A percentile compares a stretch with the other conserved stretches of the same genome.
Evolutionary conservation across 1,139 yeast genomes (phyloP).

Genomic region (Zygosaccharomyces sapae): DNA sequence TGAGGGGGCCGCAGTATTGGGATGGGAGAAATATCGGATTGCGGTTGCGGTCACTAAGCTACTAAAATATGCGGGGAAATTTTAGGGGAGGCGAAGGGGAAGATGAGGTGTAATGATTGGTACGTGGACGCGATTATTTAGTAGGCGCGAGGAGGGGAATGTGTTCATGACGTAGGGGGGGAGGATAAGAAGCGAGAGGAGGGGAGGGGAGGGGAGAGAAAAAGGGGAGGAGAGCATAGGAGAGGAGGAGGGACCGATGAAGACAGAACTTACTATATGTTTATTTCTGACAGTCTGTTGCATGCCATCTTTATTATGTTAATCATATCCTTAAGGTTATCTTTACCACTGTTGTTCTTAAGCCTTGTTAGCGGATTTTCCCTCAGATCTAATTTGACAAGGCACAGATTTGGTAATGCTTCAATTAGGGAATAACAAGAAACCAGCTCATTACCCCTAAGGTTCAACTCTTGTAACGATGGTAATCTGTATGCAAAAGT

Average conservation of each 20-base stretch:
- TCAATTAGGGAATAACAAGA: conserved; percentile 10
- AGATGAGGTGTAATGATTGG: neutral
- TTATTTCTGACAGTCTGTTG: conserved; percentile 6
- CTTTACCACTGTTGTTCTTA: neutral
- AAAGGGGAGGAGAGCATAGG: neutral
- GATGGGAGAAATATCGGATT: too few relatives aligned
- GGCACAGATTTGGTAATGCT: conserved; percentile 11
- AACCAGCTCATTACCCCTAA: conserved; percentile 10
- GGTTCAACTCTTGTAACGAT: conserved; percentile 9
- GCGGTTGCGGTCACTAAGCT: too few relatives aligned
- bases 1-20: too few relatives aligned
- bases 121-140: too few relatives aligned
- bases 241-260: too few relatives aligned
- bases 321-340: neutral
- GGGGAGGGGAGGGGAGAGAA: neutral
- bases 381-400: conserved; percentile 7
- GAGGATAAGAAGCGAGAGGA: neutral
- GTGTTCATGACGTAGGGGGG: neutral
- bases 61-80: neutral
- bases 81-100: neutral
- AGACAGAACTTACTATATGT: neutral
- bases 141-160: too few relatives aligned
- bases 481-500: conserved; percentile 9
- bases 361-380: conserved; percentile 9
- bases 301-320: conserved; percentile 7